Evolutionary conservation across 768 basidiomycete species (phyloP).

Genomic region (Suillus bovinus): DNA sequence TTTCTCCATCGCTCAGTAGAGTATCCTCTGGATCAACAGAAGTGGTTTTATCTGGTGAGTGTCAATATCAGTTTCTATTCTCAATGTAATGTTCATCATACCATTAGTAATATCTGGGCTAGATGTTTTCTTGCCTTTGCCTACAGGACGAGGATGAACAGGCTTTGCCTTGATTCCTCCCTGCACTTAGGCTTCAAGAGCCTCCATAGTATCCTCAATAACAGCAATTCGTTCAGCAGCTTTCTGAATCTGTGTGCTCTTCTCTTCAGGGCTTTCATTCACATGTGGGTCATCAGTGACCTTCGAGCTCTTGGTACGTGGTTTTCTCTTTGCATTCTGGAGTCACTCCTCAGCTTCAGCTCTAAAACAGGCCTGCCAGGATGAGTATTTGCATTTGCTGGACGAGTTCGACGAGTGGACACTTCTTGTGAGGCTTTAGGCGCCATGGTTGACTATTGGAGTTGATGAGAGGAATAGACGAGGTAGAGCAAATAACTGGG

Average conservation of each 20-base stretch:
- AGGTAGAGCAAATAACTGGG: not conserved
- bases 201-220: too few species aligned
- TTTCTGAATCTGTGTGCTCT: too few species aligned
- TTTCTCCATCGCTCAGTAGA: not conserved
- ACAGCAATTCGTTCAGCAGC: too few species aligned
- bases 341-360: conserved; percentile 12
- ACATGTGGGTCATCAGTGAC: too few species aligned
- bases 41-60: not conserved
- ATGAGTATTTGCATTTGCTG: conserved; percentile 5
- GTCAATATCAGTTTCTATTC: not conserved
- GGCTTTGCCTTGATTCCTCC: not conserved
- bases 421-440: not conserved
- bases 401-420: not conserved
- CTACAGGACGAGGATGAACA: not conserved
- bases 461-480: not conserved
- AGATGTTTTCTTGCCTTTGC: not conserved
- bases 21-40: not conserved
- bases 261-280: too few species aligned
- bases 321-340: conserved; percentile 1
- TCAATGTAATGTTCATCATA: not conserved
- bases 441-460: not conserved
- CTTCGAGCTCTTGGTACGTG: not conserved
- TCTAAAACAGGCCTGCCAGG: conserved; percentile 10
- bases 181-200: not conserved
- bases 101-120: not conserved